Evolutionary conservation across 2,329 filamentous ascomycete species (phyloP).

Genomic region (Fusarium sp.): DNA sequence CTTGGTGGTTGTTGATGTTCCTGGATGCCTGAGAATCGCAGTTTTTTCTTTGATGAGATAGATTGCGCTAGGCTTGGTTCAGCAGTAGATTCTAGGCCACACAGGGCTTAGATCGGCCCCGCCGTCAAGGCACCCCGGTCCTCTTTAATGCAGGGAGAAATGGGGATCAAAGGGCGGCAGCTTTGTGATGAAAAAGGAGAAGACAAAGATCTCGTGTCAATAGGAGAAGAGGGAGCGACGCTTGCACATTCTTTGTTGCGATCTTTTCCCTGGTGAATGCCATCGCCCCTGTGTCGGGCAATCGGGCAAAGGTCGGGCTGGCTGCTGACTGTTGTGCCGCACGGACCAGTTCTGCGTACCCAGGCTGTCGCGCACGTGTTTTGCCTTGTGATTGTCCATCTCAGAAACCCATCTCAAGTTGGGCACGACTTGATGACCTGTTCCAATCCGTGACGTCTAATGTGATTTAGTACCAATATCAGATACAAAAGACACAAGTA

Average conservation of each 20-base stretch:
- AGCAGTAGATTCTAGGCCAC: not conserved
- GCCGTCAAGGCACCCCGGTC: not conserved
- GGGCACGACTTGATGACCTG: not conserved
- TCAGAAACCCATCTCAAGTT: not conserved
- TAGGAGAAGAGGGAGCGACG: not conserved
- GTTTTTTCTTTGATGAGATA: not conserved
- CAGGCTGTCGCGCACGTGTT: not conserved
- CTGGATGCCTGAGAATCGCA: not conserved
- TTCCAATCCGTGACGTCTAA: not conserved
- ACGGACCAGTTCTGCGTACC: not conserved
- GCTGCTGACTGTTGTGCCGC: not conserved
- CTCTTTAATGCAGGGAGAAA: not conserved
- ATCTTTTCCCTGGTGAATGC: not conserved
- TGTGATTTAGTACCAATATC: not conserved
- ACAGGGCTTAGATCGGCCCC: not conserved
- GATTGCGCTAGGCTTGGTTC: not conserved
- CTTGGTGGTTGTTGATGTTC: not conserved
- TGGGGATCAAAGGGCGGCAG: not conserved
- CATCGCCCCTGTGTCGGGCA: not conserved
- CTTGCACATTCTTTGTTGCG: not conserved
- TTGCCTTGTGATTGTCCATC: not conserved
- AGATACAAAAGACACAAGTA: not conserved
- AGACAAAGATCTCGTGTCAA: not conserved
- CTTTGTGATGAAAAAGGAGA: not conserved
- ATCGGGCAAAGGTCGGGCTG: not conserved